Evolutionary conservation across 495 filamentous ascomycete species (phyloP), one percentile per base, ranked within the genome.

Genomic region (Oleoguttula mirabilis): DNA sequence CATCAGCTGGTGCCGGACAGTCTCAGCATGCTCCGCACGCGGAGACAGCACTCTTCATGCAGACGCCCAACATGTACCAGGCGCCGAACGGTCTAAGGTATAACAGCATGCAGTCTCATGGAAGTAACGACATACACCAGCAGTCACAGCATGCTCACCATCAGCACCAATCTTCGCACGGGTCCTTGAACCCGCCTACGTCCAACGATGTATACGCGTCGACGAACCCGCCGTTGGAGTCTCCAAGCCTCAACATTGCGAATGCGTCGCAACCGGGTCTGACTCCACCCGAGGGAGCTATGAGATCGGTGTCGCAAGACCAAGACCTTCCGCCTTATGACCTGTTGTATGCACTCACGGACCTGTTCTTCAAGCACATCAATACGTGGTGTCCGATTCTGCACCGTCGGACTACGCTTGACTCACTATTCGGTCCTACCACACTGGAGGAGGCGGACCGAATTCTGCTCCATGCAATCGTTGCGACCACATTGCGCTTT

Each of bases 321-420:
- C 69, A 82, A 36, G 82, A 86, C 45, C 72, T 92, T 14, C 86
- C 86, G 1, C 84, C 86, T 4, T 88, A 92, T 45, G 83, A 88
- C 59, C 58, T 93, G 15, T 61, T 92, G 5, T 90, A 84, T 48
- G 76, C 80, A 1, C 62, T 93, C 19, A 80, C 82, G 5, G 83
- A 92, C 54, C 66, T 92, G 2, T 94, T 88, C 59, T 94, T 94
- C 59, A 82, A 88, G 50, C 82, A 90, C 48, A 75, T 94, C 56
- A 88, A 92, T 56, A 81, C 83, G 0, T 92, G 84, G 79, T 92
- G 83, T 61, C 86, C 86, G 0, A 88, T 94, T 16, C 66, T 94
- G 14, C 83, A 93, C 59, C 75, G 83, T 2, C 74, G 80, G 48
- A 75, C 79, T 1, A 87, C 82, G 0, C 58, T 92, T 6, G 82